Conservation (phyloP, 2,329 filamentous ascomycete species). For the Pseudogymnoascus sp. region DNA sequence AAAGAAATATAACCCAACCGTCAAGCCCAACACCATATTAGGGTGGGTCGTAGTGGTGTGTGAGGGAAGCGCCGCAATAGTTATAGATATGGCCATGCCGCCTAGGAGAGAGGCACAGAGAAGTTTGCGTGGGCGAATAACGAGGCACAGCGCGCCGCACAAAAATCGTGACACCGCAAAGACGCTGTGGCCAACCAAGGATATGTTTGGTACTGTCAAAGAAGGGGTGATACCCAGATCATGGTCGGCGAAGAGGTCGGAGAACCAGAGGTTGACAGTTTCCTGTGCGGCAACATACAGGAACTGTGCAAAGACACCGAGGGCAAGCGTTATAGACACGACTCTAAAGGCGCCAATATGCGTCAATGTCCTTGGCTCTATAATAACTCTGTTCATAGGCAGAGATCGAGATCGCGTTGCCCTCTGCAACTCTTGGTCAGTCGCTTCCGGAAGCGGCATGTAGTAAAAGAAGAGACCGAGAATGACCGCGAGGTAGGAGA, state of each 20-base stretch:
- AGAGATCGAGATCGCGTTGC: slow-evolving; percentile 57
- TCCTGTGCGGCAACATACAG: slow-evolving; percentile 71
- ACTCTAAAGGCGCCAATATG: slow-evolving; percentile 49
- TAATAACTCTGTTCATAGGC: slow-evolving; percentile 61
- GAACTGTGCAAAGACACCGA: slow-evolving; percentile 71
- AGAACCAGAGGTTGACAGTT: slow-evolving; percentile 53
- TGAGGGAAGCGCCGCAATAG: slow-evolving; percentile 41
- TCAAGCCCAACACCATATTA: slow-evolving; percentile 41
- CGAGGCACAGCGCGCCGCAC: slow-evolving; percentile 66
- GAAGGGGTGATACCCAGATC: slow-evolving; percentile 30
- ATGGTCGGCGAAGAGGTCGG: slow-evolving; percentile 32
- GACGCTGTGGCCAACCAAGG: slow-evolving; percentile 33
- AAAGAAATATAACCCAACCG: slow-evolving; percentile 64
- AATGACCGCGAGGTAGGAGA: slow-evolving; percentile 61
- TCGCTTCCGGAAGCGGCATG: slow-evolving; percentile 52
- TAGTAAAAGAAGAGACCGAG: slow-evolving; percentile 60
- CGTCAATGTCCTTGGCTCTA: slow-evolving; percentile 60
- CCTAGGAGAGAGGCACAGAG: slow-evolving; percentile 56
- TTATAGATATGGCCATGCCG: slow-evolving; percentile 42
- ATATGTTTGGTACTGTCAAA: slow-evolving; percentile 32
- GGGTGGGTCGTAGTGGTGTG: slow-evolving; percentile 37
- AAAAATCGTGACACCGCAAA: slow-evolving; percentile 57
- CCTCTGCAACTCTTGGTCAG: slow-evolving; percentile 30
- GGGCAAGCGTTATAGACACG: slow-evolving; percentile 43
- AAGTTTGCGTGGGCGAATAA: slow-evolving; percentile 50